Conservation (phyloP, 257 asterid genomes). For the Ilex asprella region DNA sequence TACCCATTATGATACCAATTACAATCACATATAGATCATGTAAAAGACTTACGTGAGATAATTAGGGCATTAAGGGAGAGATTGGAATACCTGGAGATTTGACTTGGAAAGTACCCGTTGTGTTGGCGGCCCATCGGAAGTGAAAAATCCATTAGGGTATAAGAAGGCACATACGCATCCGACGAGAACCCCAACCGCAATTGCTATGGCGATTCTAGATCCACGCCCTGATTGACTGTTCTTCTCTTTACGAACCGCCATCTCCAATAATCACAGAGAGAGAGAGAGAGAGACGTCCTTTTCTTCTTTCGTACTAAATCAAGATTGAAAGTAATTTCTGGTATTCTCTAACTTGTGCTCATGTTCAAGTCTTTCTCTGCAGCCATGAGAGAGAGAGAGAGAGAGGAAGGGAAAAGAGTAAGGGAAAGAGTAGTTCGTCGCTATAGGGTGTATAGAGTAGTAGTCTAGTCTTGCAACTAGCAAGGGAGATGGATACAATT, state of each 20-base stretch:
- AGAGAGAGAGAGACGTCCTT: too few species aligned
- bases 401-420: too few species aligned
- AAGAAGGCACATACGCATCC: slow-evolving; percentile 24
- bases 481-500: too few species aligned
- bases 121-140: slow-evolving; percentile 3
- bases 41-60: not conserved
- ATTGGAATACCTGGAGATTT: slow-evolving; percentile 11
- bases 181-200: slow-evolving; percentile 16
- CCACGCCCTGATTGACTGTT: slow-evolving; percentile 21
- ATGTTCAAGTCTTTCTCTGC: too few species aligned
- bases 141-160: slow-evolving; percentile 20
- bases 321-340: too few species aligned
- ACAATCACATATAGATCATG: too few species aligned
- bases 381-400: too few species aligned
- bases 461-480: too few species aligned
- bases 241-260: slow-evolving; percentile 28
- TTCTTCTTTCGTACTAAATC: not conserved
- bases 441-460: too few species aligned
- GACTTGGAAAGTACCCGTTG: slow-evolving; percentile 13
- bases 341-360: too few species aligned
- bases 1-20: not conserved
- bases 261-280: not conserved
- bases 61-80: not conserved
- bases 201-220: slow-evolving; percentile 22
- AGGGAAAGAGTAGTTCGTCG: too few species aligned